Evolutionary conservation across 176 grass and related monocot species (phyloP), one percentile per base, ranked within the genome.

Genomic region (Zea luxurians): DNA sequence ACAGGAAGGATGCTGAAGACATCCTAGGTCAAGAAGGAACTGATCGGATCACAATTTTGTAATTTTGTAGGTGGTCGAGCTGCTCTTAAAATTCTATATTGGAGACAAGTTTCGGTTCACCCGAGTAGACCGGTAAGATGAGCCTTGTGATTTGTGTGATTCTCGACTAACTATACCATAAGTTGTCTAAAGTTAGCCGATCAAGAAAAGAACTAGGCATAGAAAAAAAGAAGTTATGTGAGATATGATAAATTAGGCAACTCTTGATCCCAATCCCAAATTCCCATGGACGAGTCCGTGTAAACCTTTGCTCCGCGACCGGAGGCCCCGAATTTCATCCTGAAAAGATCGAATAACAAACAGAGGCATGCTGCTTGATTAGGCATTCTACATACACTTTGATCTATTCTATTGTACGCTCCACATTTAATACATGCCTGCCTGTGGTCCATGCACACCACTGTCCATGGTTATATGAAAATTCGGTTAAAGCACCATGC

Each of bases 361-460:
- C 5, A 17, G 13, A 59, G 66, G 34, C 79, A 47, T 62, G 36
- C 60, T 45, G 6, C 66, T 82, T 73, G 74, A 73, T 73, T 73
- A 83, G 74, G 36, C 74, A 61, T 59, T 59, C 57, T 80, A 37
- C 36, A 83, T 67, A 67, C 73, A 10, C 27, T 34, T 76, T 70
- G 78, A 53, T 45, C 48, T 54, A 34, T 53, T 7, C 34, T 61
- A 17, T 57, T 42, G 6, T 42, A 48, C 10, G 12, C 46, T 49
- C 48, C 48, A 45, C 15, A 62, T 64, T 81, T 76, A 72, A 13
- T 59, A 70, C 55, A 37, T 16, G 79, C 67, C 79, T 72, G 61
- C 13, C 74, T 17, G 68, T 88, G 86, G 86, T 79, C 86, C 80
- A 61, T 5, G 43, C 48, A 58, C 74, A 41, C 73, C 13, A 21